Percentiles rank a stretch among this genome's conserved stretches.
phyloP scores from a whole-genome alignment of 108 stramenopile genomes.

The Nitzschia putrida region DNA sequence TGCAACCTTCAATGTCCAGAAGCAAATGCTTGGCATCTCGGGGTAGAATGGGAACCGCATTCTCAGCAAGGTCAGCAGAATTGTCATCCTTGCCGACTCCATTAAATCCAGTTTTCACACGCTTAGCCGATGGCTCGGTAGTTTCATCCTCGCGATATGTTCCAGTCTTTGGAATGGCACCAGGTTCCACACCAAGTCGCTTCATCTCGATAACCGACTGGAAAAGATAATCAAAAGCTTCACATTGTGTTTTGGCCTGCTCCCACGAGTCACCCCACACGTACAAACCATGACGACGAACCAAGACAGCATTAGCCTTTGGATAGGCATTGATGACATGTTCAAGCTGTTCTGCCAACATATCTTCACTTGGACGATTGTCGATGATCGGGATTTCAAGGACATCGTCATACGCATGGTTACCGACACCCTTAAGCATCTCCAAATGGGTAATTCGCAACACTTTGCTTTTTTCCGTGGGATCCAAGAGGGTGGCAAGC shows the following conservation, averaged over 20 bases:
- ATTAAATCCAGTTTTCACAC: slow-evolving; percentile 56
- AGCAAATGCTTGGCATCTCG: slow-evolving; percentile 76
- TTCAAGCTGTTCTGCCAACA: slow-evolving; percentile 85
- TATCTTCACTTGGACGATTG: slow-evolving; percentile 91
- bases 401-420: slow-evolving; percentile 86
- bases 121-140: slow-evolving; percentile 36
- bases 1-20: slow-evolving; percentile 94
- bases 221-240: slow-evolving; percentile 95
- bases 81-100: slow-evolving; percentile 50
- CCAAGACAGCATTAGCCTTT: slow-evolving; percentile 88
- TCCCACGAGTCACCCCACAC: slow-evolving; percentile 98
- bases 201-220: slow-evolving; percentile 75
- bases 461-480: slow-evolving; percentile 55
- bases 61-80: slow-evolving; percentile 48
- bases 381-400: slow-evolving; percentile 95
- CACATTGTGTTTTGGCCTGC: slow-evolving; percentile 94
- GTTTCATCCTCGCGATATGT: slow-evolving; percentile 44
- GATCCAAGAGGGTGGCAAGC: slow-evolving; percentile 85
- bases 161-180: slow-evolving; percentile 46
- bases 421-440: slow-evolving; percentile 95
- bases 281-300: slow-evolving; percentile 92
- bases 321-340: slow-evolving; percentile 78
- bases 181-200: slow-evolving; percentile 67
- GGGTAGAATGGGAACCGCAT: slow-evolving; percentile 64
- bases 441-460: slow-evolving; percentile 90